Percentiles rank a stretch among this genome's conserved stretches.
These are phyloP conservation scores for Pichia sp. DNA, from an alignment of 1,139 yeast species.

Conservation along the genomic window DNA sequence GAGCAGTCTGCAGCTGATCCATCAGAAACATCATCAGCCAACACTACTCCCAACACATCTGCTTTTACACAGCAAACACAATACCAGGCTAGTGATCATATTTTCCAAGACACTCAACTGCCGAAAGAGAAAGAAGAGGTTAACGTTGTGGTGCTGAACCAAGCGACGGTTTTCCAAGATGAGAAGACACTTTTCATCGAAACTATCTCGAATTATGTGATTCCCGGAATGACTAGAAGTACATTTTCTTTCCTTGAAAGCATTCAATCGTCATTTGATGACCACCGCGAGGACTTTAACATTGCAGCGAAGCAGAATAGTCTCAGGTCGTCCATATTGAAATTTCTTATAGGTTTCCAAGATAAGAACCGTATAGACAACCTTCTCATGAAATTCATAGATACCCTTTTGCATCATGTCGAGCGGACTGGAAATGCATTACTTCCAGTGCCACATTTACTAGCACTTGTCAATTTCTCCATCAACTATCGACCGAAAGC, in stretches of 20 bases:
- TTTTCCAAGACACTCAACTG: no score
- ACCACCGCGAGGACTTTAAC: slow-evolving; percentile 28
- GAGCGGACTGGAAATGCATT: slow-evolving; percentile 22
- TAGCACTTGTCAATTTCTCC: slow-evolving; percentile 46
- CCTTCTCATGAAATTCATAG: slow-evolving; percentile 35
- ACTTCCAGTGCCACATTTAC: slow-evolving; percentile 45
- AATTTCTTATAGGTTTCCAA: slow-evolving; percentile 36
- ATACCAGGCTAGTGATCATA: no score
- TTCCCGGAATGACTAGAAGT: slow-evolving; percentile 44
- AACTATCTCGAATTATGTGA: slow-evolving; percentile 29
- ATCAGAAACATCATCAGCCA: slow-evolving; percentile 3
- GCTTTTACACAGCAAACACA: no score
- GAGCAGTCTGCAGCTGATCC: slow-evolving; percentile 7
- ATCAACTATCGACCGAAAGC: slow-evolving; percentile 55
- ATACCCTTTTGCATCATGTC: slow-evolving; percentile 31
- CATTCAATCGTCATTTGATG: slow-evolving; percentile 35
- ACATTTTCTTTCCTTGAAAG: slow-evolving; percentile 44
- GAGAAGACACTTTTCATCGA: slow-evolving; percentile 37
- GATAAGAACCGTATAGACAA: slow-evolving; percentile 37
- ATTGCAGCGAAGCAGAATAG: slow-evolving; percentile 28
- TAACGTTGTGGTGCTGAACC: slow-evolving; percentile 22
- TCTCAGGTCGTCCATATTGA: slow-evolving; percentile 24
- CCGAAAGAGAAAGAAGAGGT: slow-evolving; percentile 2
- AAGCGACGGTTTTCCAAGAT: slow-evolving; percentile 28
- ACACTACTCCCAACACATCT: slow-evolving; percentile 2